Evolutionary conservation across 306 rosid species (phyloP).

Genomic region (Arachis hypogaea): DNA sequence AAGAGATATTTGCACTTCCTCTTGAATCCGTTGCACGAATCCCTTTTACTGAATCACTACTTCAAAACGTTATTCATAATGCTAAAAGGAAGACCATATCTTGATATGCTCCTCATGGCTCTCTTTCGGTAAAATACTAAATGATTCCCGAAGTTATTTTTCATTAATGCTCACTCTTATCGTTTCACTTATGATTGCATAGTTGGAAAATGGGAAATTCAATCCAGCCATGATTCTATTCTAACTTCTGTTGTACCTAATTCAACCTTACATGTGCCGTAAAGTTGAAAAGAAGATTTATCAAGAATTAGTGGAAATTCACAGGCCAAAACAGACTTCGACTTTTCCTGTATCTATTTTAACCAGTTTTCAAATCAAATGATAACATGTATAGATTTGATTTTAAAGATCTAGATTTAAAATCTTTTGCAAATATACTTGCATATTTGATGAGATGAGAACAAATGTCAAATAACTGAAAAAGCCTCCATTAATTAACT

Average conservation of each 20-base stretch:
- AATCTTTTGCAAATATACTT: background rate
- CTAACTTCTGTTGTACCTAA: slow-evolving; percentile 10
- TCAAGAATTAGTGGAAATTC: no score
- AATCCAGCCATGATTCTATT: background rate
- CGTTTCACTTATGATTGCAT: slow-evolving; percentile 2
- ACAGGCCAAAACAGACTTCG: no score
- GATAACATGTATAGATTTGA: no score
- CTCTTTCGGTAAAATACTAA: background rate
- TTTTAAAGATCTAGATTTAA: no score
- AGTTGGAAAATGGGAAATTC: slow-evolving; percentile 16
- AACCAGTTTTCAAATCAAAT: no score
- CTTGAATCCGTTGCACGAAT: slow-evolving; percentile 19
- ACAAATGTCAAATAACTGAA: background rate
- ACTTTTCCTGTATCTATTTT: no score
- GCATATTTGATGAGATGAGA: background rate
- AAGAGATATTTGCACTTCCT: slow-evolving; percentile 23
- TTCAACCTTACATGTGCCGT: background rate
- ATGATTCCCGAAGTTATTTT: background rate
- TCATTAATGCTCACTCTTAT: background rate
- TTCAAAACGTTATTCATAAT: background rate
- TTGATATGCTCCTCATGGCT: slow-evolving; percentile 12
- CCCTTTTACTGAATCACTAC: background rate
- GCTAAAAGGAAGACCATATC: background rate
- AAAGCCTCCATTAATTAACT: background rate
- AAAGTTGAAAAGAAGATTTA: background rate